Evolutionary conservation across 306 rosid species (phyloP).

Genomic region (Cucurbita moschata): DNA sequence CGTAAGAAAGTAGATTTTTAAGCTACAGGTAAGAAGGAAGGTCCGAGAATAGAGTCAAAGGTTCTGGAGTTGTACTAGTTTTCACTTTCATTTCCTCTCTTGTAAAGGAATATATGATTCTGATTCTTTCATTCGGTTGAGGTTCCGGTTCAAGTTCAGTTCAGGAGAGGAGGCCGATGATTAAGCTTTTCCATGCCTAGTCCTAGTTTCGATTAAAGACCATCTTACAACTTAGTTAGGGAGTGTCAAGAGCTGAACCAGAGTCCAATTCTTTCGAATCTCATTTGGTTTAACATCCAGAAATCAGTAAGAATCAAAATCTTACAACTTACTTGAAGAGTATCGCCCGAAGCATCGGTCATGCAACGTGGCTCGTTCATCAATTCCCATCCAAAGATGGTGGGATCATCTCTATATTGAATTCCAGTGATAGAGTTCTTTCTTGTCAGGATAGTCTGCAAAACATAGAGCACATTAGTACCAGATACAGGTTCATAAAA

Average conservation of each 20-base stretch:
- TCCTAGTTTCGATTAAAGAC: no score
- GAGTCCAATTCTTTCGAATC: not conserved
- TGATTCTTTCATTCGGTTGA: no score
- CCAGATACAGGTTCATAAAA: not conserved
- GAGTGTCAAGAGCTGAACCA: not conserved
- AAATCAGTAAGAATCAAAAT: conserved; percentile 3
- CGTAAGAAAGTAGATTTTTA: no score
- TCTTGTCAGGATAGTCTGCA: conserved; percentile 75
- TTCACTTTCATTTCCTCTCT: no score
- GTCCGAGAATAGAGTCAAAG: no score
- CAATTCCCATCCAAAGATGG: conserved; percentile 95
- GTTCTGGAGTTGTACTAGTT: no score
- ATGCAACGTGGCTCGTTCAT: conserved; percentile 95
- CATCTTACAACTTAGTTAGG: not conserved
- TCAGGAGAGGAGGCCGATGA: no score
- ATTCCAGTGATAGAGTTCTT: conserved; percentile 68
- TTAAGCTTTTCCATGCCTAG: no score
- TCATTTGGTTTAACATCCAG: not conserved
- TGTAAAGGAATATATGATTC: no score
- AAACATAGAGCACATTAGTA: not conserved
- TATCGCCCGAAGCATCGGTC: conserved; percentile 87
- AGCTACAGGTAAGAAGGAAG: no score
- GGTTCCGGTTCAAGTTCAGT: no score
- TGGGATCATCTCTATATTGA: conserved; percentile 80
- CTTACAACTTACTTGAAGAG: conserved; percentile 68